Base-by-base conservation (phyloP, 2,329 filamentous ascomycete species). In the Cordyceps cicadae region DNA sequence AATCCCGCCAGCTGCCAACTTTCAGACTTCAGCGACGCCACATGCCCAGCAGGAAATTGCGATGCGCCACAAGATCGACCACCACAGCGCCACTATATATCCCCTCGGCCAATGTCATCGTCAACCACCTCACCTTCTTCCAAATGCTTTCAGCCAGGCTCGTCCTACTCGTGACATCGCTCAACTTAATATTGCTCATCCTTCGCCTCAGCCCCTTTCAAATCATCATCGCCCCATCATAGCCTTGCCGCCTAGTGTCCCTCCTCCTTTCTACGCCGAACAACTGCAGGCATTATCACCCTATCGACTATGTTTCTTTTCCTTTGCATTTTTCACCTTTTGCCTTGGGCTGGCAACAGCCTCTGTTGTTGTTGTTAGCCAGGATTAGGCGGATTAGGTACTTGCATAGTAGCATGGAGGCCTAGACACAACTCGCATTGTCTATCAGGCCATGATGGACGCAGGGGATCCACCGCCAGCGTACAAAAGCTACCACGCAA, bases 51-150 rank as follows among this genome's bases (percentile, higher is more conserved):
- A 34, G 52, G 59, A 61, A 61, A 61, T 61, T 61, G 39, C 53
- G 59, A 61, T 61, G 53, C 59, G 59, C 59, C 59, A 51, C 59
- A 61, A 37, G 59, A 61, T 61, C 59, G 59, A 37, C 52, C 43
- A 21, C 51, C 59, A 43, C 34, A 32, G 12, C 41, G 32, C 57
- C 51, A 34, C 59, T 43, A 24, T 9, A 15, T 48, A 32, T 9
- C 15, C 19, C 39, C 43, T 43, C 39, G 59, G 3, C 59, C 58
- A 60, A 54, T 60, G 45, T 29, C 58, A 11, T 60, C 58, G 9
- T 49, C 50, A 9, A 48, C 43, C 52, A 32, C 59, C 15, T 41
- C 58, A 49, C 58, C 51, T 32, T 49, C 43, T 49, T 32, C 34
- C 24, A 24, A 21, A 5, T 7, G 3, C 51, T 32, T 55, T 48